A percentile compares a stretch with the other conserved stretches of the same genome.
phyloP scores from a whole-genome alignment of 1,139 yeast genomes.

The Schizosaccharomyces versatilis region DNA sequence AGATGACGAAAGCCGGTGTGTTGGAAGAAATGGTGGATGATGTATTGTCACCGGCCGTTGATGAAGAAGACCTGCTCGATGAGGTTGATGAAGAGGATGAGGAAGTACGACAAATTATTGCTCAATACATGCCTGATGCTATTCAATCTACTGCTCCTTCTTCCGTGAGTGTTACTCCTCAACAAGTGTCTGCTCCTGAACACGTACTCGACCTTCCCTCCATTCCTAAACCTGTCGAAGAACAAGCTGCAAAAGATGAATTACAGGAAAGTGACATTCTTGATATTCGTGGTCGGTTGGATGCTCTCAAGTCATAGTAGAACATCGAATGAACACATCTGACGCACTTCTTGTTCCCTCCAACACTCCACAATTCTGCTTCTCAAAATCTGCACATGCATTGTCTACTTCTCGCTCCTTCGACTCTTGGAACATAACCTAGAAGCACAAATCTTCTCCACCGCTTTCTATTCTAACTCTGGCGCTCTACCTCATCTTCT shows the following conservation, averaged over 20 bases:
- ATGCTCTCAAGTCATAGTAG: background rate
- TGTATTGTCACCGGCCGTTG: conserved; percentile 49
- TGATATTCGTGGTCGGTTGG: background rate
- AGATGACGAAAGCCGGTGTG: conserved; percentile 58
- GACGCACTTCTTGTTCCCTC: too few species aligned
- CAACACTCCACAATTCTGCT: too few species aligned
- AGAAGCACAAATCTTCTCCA: too few species aligned
- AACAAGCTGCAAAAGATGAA: background rate
- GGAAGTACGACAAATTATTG: background rate
- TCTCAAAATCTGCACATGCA: too few species aligned
- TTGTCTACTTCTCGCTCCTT: too few species aligned
- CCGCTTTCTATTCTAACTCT: too few species aligned
- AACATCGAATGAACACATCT: background rate
- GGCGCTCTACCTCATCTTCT: too few species aligned
- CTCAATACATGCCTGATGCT: background rate
- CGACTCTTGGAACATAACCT: too few species aligned
- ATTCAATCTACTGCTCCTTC: background rate
- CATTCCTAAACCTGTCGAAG: background rate
- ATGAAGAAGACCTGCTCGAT: conserved; percentile 44
- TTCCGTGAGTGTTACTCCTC: background rate
- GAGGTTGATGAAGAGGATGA: conserved; percentile 33
- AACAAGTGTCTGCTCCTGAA: background rate
- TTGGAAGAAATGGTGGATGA: conserved; percentile 93
- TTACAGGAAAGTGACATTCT: background rate
- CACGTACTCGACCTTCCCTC: background rate